These are phyloP conservation scores for Knufia fluminis DNA, from an alignment of 2,329 filamentous ascomycete genomes.

Conservation along the genomic window DNA sequence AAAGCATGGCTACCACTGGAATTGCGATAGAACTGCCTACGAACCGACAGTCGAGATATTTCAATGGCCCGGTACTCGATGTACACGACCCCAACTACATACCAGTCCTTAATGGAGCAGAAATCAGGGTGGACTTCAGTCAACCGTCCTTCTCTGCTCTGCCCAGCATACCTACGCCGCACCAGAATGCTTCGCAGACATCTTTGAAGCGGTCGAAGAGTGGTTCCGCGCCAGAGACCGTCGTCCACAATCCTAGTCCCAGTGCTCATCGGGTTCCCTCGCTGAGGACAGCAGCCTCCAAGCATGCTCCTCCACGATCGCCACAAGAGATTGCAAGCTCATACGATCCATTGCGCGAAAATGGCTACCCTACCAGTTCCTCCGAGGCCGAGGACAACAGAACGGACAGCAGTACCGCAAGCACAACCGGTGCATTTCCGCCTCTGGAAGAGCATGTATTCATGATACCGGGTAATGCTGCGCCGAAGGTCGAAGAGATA, in stretches of 20 bases:
- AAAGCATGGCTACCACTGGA: conserved; percentile 15
- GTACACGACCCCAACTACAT: conserved; percentile 23
- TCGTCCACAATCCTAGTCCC: not conserved
- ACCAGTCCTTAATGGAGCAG: conserved; percentile 15
- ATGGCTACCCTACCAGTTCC: not conserved
- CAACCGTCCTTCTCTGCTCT: conserved; percentile 10
- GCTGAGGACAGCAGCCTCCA: not conserved
- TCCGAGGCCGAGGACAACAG: not conserved
- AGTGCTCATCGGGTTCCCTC: not conserved
- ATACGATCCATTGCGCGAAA: not conserved
- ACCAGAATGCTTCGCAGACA: not conserved
- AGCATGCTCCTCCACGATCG: not conserved
- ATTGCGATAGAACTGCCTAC: conserved; percentile 19
- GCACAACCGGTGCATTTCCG: conserved; percentile 13
- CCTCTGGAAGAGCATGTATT: conserved; percentile 12
- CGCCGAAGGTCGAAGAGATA: conserved; percentile 8
- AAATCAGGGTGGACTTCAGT: conserved; percentile 11
- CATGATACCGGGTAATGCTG: conserved; percentile 5
- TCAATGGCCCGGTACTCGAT: conserved; percentile 15
- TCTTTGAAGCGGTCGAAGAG: conserved; percentile 5
- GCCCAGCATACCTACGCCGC: not conserved
- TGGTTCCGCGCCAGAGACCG: conserved; percentile 4
- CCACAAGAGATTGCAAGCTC: conserved; percentile 2
- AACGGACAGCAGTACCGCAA: conserved; percentile 6
- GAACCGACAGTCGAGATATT: conserved; percentile 16